phyloP scores from a whole-genome alignment of 148 eudicot species.

The Rhododendron ovatum region DNA sequence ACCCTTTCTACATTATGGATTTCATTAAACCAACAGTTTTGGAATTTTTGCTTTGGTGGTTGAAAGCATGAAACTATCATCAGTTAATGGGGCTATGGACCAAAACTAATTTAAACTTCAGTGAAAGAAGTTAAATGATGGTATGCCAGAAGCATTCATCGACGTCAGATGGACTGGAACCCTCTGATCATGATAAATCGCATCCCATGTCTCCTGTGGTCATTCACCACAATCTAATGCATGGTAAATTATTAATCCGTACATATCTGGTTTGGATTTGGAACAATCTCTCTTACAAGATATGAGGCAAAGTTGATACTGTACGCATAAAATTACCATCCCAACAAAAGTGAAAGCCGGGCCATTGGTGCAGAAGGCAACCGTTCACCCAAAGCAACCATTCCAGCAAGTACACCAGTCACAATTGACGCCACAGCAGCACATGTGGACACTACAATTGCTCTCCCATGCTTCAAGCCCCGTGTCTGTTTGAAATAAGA shows the following conservation, averaged over 20 bases:
- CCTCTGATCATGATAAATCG: not conserved
- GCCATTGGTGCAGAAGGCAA: constrained; percentile 80
- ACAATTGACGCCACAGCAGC: constrained; percentile 96
- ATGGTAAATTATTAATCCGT: not conserved
- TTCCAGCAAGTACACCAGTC: constrained; percentile 93
- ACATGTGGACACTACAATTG: constrained; percentile 94
- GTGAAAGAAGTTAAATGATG: not conserved
- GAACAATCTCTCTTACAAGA: not conserved
- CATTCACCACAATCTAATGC: not conserved
- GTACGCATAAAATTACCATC: constrained; percentile 56
- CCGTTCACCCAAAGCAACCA: constrained; percentile 90
- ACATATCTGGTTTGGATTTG: not conserved
- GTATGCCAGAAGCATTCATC: not conserved
- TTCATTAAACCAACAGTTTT: not conserved
- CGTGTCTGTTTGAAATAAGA: constrained; percentile 55
- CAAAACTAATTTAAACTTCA: not conserved
- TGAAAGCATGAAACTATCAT: not conserved
- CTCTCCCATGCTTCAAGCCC: constrained; percentile 98
- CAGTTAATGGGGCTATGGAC: not conserved
- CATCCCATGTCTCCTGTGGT: not conserved
- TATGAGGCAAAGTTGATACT: not conserved
- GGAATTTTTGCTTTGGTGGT: not conserved
- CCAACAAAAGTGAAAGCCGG: constrained; percentile 65
- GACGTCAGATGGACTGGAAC: not conserved
- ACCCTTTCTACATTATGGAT: not conserved